Evolutionary conservation across 805 yeast genomes (phyloP).

Genomic region (Grigorovia humatica): DNA sequence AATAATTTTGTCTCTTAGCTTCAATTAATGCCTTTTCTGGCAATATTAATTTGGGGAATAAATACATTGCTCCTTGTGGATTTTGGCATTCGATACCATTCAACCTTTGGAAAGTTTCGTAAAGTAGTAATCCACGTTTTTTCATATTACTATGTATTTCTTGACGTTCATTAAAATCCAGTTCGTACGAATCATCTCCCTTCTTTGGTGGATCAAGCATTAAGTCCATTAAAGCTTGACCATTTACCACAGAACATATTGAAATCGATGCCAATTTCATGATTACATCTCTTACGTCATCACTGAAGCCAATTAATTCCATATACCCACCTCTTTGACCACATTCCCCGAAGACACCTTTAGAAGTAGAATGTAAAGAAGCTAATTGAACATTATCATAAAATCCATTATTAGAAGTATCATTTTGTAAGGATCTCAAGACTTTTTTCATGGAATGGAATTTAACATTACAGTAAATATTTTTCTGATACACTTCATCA

Average conservation of each 20-base stretch:
- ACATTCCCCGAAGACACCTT: conserved; percentile 96
- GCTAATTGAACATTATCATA: conserved; percentile 77
- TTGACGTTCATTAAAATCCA: conserved; percentile 53
- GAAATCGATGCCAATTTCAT: conserved; percentile 85
- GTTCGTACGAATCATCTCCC: conserved; percentile 66
- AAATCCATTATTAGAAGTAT: conserved; percentile 33
- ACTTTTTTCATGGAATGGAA: conserved; percentile 79
- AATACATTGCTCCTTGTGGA: conserved; percentile 97
- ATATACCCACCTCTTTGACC: conserved; percentile 99
- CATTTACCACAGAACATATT: conserved; percentile 87
- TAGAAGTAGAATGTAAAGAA: conserved; percentile 92
- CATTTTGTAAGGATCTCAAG: conserved; percentile 48
- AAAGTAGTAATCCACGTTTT: conserved; percentile 54
- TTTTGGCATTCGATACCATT: conserved; percentile 75
- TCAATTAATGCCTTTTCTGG: conserved; percentile 51
- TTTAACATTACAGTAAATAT: conserved; percentile 63
- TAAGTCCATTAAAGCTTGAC: conserved; percentile 84
- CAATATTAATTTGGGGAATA: conserved; percentile 70
- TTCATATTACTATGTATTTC: conserved; percentile 53
- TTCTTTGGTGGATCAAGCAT: conserved; percentile 86
- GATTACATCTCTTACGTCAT: conserved; percentile 56
- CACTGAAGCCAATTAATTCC: conserved; percentile 77
- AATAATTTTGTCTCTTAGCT: conserved; percentile 44
- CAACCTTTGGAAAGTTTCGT: conserved; percentile 61
- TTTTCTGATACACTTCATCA: conserved; percentile 96